These are phyloP conservation scores for Amaranthus hypochondriacus DNA, from an alignment of 148 eudicot genomes.

Conservation along the genomic window DNA sequence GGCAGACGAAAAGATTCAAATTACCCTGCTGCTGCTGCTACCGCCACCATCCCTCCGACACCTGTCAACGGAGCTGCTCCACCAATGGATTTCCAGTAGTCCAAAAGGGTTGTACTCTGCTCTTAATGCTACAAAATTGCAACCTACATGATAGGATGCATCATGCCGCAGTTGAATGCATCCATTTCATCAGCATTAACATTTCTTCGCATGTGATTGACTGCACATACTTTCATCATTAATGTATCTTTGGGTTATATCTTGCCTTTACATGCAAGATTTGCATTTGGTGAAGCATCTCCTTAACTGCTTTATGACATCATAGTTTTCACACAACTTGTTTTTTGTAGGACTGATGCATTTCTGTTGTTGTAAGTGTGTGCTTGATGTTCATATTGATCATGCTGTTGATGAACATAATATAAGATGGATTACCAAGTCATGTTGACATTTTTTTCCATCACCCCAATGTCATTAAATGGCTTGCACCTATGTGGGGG, in stretches of 20 bases:
- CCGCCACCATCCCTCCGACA: slow-evolving; percentile 21
- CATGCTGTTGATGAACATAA: slow-evolving; percentile 11
- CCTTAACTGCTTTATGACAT: slow-evolving; percentile 24
- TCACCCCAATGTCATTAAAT: background rate
- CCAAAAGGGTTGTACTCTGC: slow-evolving; percentile 87
- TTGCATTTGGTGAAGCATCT: slow-evolving; percentile 47
- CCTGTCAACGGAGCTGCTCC: slow-evolving; percentile 55
- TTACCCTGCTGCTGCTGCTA: slow-evolving; percentile 37
- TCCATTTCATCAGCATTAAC: slow-evolving; percentile 68
- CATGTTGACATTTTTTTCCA: background rate
- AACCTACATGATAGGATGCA: slow-evolving; percentile 81
- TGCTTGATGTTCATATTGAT: slow-evolving; percentile 15
- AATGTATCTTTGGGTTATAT: slow-evolving; percentile 35
- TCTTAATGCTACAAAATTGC: slow-evolving; percentile 56
- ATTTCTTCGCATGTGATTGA: slow-evolving; percentile 49
- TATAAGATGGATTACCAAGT: slow-evolving; percentile 8
- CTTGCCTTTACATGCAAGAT: slow-evolving; percentile 33
- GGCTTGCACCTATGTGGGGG: background rate
- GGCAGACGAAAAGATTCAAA: slow-evolving; percentile 79
- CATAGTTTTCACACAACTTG: slow-evolving; percentile 14
- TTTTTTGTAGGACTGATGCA: slow-evolving; percentile 33
- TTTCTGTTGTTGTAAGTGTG: slow-evolving; percentile 33
- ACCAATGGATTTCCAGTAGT: slow-evolving; percentile 68
- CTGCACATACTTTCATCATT: slow-evolving; percentile 48
- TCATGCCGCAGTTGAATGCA: slow-evolving; percentile 85